These are phyloP conservation scores for Phyllosticta ampelicida DNA, from an alignment of 2,329 filamentous ascomycete genomes.

Conservation along the genomic window DNA sequence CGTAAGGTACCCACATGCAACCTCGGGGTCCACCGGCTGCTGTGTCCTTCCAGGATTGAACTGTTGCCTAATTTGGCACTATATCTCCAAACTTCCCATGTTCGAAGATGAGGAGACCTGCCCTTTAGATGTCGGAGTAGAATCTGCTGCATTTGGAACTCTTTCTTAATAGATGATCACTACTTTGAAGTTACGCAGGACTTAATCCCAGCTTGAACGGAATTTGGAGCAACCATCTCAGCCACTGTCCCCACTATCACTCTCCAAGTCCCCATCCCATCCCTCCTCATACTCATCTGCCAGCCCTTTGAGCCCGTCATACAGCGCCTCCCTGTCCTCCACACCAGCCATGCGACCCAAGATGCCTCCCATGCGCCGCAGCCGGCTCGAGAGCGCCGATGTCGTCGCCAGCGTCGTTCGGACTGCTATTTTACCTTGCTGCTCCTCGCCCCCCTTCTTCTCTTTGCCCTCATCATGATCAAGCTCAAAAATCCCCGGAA, in stretches of 20 bases:
- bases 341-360: conserved; percentile 53
- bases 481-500: conserved; percentile 60
- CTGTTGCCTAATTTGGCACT: too few relatives aligned
- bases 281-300: conserved; percentile 83
- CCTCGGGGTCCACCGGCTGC: too few relatives aligned
- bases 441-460: not conserved
- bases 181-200: too few relatives aligned
- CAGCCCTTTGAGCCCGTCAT: conserved; percentile 70
- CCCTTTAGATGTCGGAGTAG: too few relatives aligned
- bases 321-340: conserved; percentile 75
- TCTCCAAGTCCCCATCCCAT: conserved; percentile 56
- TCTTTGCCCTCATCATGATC: conserved; percentile 11
- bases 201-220: too few relatives aligned
- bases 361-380: conserved; percentile 55
- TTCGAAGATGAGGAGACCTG: too few relatives aligned
- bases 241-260: conserved; percentile 8
- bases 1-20: too few relatives aligned
- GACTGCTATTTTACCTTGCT: conserved; percentile 23
- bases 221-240: too few relatives aligned
- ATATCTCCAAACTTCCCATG: too few relatives aligned
- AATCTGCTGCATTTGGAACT: too few relatives aligned
- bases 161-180: too few relatives aligned
- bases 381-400: conserved; percentile 55
- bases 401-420: conserved; percentile 57
- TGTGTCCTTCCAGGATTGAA: too few relatives aligned